Evolutionary conservation across 2,329 filamentous ascomycete genomes (phyloP).

Genomic region (Pestalotiopsis sp.): DNA sequence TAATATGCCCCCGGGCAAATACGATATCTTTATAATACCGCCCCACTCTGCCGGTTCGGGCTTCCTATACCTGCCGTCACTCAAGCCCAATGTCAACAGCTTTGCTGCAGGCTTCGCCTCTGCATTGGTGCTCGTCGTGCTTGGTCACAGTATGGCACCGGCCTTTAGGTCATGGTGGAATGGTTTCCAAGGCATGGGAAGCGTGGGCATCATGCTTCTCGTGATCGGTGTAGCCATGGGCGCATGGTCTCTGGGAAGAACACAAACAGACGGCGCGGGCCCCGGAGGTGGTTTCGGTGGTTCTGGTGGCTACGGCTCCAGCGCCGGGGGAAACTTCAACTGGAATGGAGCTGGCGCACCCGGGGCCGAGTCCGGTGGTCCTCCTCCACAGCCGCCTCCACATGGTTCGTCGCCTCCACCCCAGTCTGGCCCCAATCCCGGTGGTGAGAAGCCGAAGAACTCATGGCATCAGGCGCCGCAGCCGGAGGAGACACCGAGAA

Average conservation of each 20-base stretch:
- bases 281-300: conserved; percentile 19
- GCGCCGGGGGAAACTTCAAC: conserved; percentile 20
- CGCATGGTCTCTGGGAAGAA: conserved; percentile 76
- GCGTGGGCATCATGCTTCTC: conserved; percentile 72
- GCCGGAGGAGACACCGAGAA: conserved; percentile 7
- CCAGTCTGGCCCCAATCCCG: conserved; percentile 24
- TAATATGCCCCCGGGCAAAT: conserved; percentile 79
- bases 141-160: conserved; percentile 76
- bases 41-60: conserved; percentile 86
- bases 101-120: conserved; percentile 85
- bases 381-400: conserved; percentile 39
- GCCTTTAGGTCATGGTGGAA: conserved; percentile 74
- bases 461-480: conserved; percentile 35
- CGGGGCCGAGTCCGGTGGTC: conserved; percentile 22
- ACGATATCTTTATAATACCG: conserved; percentile 96
- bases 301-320: conserved; percentile 24
- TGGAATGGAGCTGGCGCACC: conserved; percentile 19
- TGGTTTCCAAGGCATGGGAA: conserved; percentile 70
- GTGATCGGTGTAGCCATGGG: conserved; percentile 73
- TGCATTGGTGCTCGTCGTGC: conserved; percentile 69
- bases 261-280: conserved; percentile 51
- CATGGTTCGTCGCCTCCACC: conserved; percentile 32
- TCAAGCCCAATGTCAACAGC: conserved; percentile 84
- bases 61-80: conserved; percentile 90
- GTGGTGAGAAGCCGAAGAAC: conserved; percentile 35